These are phyloP conservation scores for Gossypium ekmanianum DNA, from an alignment of 345 rosid species.

Conservation along the genomic window DNA sequence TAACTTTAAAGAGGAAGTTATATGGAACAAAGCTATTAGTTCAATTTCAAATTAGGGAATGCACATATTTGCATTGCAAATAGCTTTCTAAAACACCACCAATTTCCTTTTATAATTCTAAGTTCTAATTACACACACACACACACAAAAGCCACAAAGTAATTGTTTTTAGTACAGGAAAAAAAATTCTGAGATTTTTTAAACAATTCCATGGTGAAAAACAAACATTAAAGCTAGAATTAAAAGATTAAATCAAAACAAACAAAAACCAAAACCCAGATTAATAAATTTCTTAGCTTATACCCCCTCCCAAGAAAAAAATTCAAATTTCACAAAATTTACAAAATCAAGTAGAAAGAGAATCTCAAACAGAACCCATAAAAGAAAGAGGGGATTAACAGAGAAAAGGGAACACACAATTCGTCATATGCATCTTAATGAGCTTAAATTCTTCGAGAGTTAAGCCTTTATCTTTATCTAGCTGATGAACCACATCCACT, in stretches of 20 bases:
- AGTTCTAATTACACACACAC: neutral
- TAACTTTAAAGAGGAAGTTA: neutral
- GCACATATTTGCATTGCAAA: neutral
- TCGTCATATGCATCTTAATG: conserved; percentile 80
- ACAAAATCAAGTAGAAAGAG: neutral
- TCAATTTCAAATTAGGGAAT: neutral
- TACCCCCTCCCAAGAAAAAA: neutral
- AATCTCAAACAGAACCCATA: conserved; percentile 3
- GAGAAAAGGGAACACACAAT: conserved; percentile 35
- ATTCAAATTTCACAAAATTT: conserved; percentile 7
- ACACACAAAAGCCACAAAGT: neutral
- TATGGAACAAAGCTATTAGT: neutral
- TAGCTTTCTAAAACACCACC: neutral
- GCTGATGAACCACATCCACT: conserved; percentile 65
- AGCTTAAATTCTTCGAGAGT: conserved; percentile 84
- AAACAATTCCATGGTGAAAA: neutral
- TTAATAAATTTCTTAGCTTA: no score
- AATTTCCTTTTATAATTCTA: neutral
- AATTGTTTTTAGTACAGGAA: neutral
- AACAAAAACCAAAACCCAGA: conserved; percentile 16
- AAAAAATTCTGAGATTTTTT: neutral
- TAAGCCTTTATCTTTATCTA: conserved; percentile 76
- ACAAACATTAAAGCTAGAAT: neutral
- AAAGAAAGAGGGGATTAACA: neutral
- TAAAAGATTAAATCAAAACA: neutral